Conservation (phyloP, 352 stramenopile species). For the Pythium diclinum region DNA sequence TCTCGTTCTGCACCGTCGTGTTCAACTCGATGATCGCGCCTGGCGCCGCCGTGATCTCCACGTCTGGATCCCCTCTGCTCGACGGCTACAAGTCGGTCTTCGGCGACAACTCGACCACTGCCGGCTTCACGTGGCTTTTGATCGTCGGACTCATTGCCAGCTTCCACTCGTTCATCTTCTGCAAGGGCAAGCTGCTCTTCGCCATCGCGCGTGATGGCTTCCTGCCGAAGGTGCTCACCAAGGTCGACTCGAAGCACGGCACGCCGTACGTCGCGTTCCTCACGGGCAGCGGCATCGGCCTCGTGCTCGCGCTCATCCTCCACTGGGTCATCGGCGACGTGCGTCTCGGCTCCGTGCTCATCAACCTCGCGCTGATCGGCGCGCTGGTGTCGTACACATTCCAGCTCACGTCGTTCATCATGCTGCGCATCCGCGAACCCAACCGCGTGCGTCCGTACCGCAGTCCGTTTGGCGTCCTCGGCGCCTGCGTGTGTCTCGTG, state of each 20-base stretch:
- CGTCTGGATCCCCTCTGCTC: slow-evolving; percentile 42
- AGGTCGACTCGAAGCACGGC: slow-evolving; percentile 40
- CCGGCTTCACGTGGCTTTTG: slow-evolving; percentile 63
- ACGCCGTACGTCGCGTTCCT: slow-evolving; percentile 46
- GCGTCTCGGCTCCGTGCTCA: slow-evolving; percentile 56
- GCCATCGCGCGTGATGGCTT: slow-evolving; percentile 66
- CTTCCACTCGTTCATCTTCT: slow-evolving; percentile 73
- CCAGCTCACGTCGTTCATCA: slow-evolving; percentile 62
- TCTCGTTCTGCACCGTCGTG: slow-evolving; percentile 53
- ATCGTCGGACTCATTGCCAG: slow-evolving; percentile 58
- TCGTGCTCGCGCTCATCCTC: slow-evolving; percentile 44
- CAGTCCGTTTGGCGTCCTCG: slow-evolving; percentile 52
- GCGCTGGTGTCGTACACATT: slow-evolving; percentile 65
- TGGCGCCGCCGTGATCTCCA: slow-evolving; percentile 37
- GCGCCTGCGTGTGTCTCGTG: slow-evolving; percentile 46
- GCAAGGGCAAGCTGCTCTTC: slow-evolving; percentile 57
- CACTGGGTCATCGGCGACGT: slow-evolving; percentile 61
- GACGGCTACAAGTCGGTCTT: slow-evolving; percentile 73
- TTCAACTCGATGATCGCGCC: slow-evolving; percentile 60
- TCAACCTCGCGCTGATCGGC: slow-evolving; percentile 61
- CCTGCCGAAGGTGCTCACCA: slow-evolving; percentile 50
- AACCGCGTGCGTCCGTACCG: slow-evolving; percentile 48
- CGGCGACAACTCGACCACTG: slow-evolving; percentile 53
- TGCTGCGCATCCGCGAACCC: slow-evolving; percentile 48
- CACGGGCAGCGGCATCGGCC: slow-evolving; percentile 35